These are phyloP conservation scores for Basipetospora chlamydospora DNA, from an alignment of 2,329 filamentous ascomycete species.

Conservation along the genomic window DNA sequence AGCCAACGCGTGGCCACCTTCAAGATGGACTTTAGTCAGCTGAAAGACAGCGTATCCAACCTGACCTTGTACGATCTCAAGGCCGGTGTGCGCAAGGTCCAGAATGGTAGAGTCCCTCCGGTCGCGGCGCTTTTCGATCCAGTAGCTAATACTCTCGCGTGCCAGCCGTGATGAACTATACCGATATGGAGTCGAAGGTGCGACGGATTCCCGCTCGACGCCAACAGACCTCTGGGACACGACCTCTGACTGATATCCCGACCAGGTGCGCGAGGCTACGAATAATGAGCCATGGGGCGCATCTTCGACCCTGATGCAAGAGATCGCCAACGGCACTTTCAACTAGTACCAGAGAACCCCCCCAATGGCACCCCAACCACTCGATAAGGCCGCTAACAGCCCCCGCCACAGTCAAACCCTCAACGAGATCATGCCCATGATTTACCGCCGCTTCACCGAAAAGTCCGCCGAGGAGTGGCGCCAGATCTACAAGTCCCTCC, in stretches of 20 bases:
- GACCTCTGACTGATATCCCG: too few relatives aligned
- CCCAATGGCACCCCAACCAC: background rate
- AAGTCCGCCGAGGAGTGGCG: constrained; percentile 97
- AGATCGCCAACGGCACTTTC: constrained; percentile 94
- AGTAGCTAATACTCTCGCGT: too few relatives aligned
- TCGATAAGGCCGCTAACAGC: background rate
- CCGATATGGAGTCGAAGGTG: constrained; percentile 72
- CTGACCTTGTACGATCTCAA: constrained; percentile 91
- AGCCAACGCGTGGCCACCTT: constrained; percentile 1
- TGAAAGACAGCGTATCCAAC: constrained; percentile 81
- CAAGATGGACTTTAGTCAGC: constrained; percentile 70
- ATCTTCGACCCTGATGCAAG: constrained; percentile 77
- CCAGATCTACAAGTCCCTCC: constrained; percentile 96
- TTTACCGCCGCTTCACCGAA: constrained; percentile 97
- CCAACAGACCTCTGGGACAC: too few relatives aligned
- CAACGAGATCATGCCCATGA: constrained; percentile 99
- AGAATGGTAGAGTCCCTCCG: constrained; percentile 64
- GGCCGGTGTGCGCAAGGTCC: constrained; percentile 84
- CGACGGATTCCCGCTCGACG: constrained; percentile 9
- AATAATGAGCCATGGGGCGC: constrained; percentile 98
- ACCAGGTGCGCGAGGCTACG: constrained; percentile 91
- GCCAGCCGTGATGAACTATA: constrained; percentile 95
- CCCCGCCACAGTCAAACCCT: constrained; percentile 58
- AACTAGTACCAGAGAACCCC: constrained; percentile 80
- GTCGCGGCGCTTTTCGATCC: too few relatives aligned